Evolutionary conservation across 2,329 filamentous ascomycete genomes (phyloP).

Genomic region (Blumeria hordei): DNA sequence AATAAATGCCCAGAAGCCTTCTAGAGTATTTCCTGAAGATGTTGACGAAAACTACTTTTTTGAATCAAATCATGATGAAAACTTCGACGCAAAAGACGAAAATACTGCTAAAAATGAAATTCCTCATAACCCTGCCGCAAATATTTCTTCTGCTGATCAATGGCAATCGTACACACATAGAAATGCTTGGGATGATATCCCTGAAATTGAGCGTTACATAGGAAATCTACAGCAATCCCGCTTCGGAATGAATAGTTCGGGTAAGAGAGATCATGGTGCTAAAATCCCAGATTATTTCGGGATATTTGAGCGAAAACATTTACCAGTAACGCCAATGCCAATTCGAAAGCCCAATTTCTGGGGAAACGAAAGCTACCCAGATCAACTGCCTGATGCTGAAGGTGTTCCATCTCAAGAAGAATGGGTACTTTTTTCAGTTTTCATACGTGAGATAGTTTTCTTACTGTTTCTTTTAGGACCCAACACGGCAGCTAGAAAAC

Average conservation of each 20-base stretch:
- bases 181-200: slow-evolving; percentile 87
- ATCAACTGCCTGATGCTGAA: slow-evolving; percentile 46
- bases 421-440: slow-evolving; percentile 60
- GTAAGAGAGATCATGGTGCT: slow-evolving; percentile 23
- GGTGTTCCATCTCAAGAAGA: slow-evolving; percentile 72
- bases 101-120: not conserved
- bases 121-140: slow-evolving; percentile 12
- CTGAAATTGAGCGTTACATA: slow-evolving; percentile 72
- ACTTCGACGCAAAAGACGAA: not conserved
- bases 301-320: slow-evolving; percentile 57
- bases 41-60: slow-evolving; percentile 7
- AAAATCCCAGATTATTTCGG: slow-evolving; percentile 74
- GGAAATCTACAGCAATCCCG: slow-evolving; percentile 45
- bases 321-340: slow-evolving; percentile 77
- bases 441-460: slow-evolving; percentile 18
- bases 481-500: slow-evolving; percentile 42
- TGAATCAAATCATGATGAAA: not conserved
- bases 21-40: slow-evolving; percentile 42
- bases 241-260: slow-evolving; percentile 10
- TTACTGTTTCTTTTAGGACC: slow-evolving; percentile 33
- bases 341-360: slow-evolving; percentile 44
- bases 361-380: slow-evolving; percentile 27
- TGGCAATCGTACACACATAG: slow-evolving; percentile 52
- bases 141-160: slow-evolving; percentile 23
- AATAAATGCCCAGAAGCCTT: slow-evolving; percentile 31